Conservation (phyloP, 371 early-diverging fungal species). For the Lichtheimia corymbifera region DNA sequence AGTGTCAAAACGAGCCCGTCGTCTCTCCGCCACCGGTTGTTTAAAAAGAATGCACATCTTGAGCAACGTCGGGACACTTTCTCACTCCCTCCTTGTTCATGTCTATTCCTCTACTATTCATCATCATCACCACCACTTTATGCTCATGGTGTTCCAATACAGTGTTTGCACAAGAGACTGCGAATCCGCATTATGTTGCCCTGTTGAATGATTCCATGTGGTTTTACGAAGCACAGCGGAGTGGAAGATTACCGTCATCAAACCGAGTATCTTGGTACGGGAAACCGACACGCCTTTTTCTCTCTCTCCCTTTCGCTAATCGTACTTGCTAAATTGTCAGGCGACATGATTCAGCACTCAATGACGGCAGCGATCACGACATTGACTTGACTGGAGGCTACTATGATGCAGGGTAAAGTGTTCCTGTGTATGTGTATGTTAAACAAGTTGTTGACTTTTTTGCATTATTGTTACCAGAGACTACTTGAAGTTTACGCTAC, state of each 20-base stretch:
- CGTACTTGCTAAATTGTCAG: slow-evolving; percentile 8
- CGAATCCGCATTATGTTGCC: slow-evolving; percentile 24
- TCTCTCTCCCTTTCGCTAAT: background rate
- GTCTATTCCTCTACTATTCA: background rate
- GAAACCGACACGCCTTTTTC: background rate
- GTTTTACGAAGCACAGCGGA: slow-evolving; percentile 61
- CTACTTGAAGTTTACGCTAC: slow-evolving; percentile 58
- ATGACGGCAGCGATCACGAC: slow-evolving; percentile 45
- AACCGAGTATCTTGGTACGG: slow-evolving; percentile 50
- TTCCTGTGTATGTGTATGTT: too few species aligned
- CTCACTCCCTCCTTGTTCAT: background rate
- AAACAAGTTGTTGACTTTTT: background rate
- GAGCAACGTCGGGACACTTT: background rate
- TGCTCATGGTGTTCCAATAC: too few species aligned
- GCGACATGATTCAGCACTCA: slow-evolving; percentile 50
- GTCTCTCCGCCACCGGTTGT: too few species aligned
- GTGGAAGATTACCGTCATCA: slow-evolving; percentile 47
- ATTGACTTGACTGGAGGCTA: slow-evolving; percentile 52
- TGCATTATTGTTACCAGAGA: slow-evolving; percentile 24
- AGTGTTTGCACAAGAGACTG: background rate
- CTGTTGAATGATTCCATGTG: slow-evolving; percentile 48
- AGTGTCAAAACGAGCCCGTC: too few species aligned
- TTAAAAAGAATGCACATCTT: too few species aligned
- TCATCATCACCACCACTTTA: background rate
- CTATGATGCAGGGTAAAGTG: slow-evolving; percentile 39